Percentiles rank a stretch among this genome's conserved stretches.
These are phyloP conservation scores for Clarireedia homoeocarpa DNA, from an alignment of 2,329 filamentous ascomycete species.

Conservation along the genomic window DNA sequence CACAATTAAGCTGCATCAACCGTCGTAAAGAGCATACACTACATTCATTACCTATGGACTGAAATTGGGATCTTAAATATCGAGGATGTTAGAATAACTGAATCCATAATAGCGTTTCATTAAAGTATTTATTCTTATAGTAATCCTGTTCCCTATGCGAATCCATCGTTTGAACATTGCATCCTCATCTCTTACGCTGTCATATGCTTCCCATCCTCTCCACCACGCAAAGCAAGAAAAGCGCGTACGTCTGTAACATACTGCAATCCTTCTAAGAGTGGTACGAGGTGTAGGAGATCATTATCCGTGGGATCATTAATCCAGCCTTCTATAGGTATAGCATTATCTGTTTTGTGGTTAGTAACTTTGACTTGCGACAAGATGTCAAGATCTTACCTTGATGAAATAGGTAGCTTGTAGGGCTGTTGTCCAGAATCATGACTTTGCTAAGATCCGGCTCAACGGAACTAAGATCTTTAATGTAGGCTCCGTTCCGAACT, in stretches of 20 bases:
- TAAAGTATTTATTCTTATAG: conserved; percentile 10
- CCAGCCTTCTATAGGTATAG: conserved; percentile 98
- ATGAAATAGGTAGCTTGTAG: conserved; percentile 96
- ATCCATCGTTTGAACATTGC: background rate
- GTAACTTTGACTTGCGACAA: background rate
- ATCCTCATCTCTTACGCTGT: conserved; percentile 8
- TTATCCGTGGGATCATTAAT: conserved; percentile 98
- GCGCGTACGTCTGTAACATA: conserved; percentile 95
- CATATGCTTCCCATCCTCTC: conserved; percentile 59
- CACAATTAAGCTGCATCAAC: background rate
- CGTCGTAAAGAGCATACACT: background rate
- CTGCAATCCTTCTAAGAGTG: conserved; percentile 86
- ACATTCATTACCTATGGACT: background rate
- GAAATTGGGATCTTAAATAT: no score
- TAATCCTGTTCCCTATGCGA: conserved; percentile 1
- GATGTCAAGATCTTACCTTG: conserved; percentile 58
- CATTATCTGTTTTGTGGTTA: conserved; percentile 63
- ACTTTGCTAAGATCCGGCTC: conserved; percentile 96
- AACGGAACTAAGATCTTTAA: conserved; percentile 93
- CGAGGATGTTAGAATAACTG: no score
- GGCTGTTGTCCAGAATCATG: conserved; percentile 98
- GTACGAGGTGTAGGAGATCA: conserved; percentile 86
- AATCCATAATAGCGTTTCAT: conserved; percentile 4
- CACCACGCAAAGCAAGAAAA: conserved; percentile 77
- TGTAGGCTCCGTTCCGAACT: conserved; percentile 89